Evolutionary conservation across 2,329 filamentous ascomycete genomes (phyloP), one percentile per base, ranked within the genome.

Genomic region (Monilinia polystroma): DNA sequence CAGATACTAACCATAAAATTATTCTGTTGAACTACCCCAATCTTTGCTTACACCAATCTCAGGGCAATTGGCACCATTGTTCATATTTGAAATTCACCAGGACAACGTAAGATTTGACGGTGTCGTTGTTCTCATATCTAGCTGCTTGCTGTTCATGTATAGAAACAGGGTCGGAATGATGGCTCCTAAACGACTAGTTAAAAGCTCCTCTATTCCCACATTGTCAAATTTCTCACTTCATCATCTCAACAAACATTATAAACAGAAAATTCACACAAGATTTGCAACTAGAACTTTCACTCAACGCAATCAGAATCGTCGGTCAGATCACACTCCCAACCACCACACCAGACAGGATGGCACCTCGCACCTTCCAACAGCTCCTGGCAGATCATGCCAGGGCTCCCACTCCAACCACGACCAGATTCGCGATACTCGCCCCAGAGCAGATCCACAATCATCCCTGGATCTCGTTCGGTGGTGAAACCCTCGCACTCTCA

Each of bases 231-330:
- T 8, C 11, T 20, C 16, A 32, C 11, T 6, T n/a, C 45, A 51
- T 51, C 32, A 12, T 26, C n/a, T 38, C 20, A 32, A 38, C 43
- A 7, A 62, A 29, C n/a, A 20, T 51, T 14, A 62, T 51, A 32
- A 20, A 41, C n/a, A 60, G 45, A 60, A 20, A 38, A 38, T 51
- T 26, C 29, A 18, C 23, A 23, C 12, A 49, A 51, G 12, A 35
- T 12, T 23, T 49, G 12, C 57, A 49, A 51, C 43, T 29, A 18
- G n/a, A 26, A 38, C 29, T 60, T 51, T 38, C 32, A 62, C 49
- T 35, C 45, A 47, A 47, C 11, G 12, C 26, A 59, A 47, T n/a
- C 10, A 51, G 58, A 41, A 62, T 62, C n/a, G 29, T 62, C 45
- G 14, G 32, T 23, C 58, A 41, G 45, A 51, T 38, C 41, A 29